phyloP scores from a whole-genome alignment of 177 flowering plant species.

The Tripterygium wilfordii region DNA sequence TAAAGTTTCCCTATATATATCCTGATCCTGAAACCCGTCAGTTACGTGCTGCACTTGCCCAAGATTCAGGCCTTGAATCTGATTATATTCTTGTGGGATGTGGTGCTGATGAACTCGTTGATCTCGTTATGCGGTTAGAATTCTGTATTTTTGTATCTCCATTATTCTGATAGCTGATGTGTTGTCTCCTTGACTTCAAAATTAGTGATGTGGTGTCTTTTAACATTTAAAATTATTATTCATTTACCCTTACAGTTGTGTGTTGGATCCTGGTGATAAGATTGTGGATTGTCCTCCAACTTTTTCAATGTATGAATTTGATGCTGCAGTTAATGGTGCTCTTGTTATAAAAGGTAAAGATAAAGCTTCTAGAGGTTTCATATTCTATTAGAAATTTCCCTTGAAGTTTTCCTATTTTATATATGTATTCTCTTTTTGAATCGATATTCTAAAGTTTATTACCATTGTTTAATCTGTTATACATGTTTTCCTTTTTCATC shows the following conservation, averaged over 20 bases:
- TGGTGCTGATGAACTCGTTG: constrained; percentile 97
- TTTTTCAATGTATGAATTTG: constrained; percentile 98
- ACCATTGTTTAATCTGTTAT: no score
- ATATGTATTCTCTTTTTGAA: no score
- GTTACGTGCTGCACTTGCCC: constrained; percentile 86
- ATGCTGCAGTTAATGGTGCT: constrained; percentile 96
- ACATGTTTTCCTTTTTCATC: neutral
- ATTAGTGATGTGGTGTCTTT: neutral
- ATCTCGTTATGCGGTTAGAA: constrained; percentile 85
- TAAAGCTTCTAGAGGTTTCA: neutral
- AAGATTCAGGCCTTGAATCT: constrained; percentile 86
- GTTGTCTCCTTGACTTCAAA: neutral
- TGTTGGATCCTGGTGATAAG: constrained; percentile 95
- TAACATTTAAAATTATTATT: neutral
- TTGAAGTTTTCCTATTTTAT: neutral
- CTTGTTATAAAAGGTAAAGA: constrained; percentile 68
- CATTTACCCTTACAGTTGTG: constrained; percentile 52
- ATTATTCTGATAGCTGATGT: neutral
- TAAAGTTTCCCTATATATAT: constrained; percentile 85
- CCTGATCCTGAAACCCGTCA: constrained; percentile 94
- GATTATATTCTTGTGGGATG: constrained; percentile 92
- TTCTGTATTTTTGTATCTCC: neutral
- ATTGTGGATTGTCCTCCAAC: constrained; percentile 98
- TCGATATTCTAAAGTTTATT: no score
- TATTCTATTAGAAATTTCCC: neutral